A percentile compares a stretch with the other conserved stretches of the same genome.
These are phyloP conservation scores for Cardamine resedifolia DNA, from an alignment of 345 rosid genomes.

Conservation along the genomic window DNA sequence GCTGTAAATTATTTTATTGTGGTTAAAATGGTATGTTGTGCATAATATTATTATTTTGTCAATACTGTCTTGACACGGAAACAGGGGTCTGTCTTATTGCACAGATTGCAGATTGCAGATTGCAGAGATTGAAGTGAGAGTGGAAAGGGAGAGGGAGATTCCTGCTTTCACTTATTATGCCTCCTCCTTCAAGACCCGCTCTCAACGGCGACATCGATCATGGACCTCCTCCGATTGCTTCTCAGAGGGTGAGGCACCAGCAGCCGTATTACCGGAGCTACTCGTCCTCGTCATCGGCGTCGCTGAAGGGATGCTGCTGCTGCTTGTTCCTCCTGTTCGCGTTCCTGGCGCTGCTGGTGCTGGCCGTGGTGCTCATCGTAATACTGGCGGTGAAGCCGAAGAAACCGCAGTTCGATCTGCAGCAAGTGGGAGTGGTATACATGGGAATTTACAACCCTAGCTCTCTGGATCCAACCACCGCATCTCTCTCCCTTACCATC, in stretches of 20 bases:
- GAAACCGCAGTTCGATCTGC: conserved; percentile 98
- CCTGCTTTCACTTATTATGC: conserved; percentile 23
- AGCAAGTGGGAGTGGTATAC: conserved; percentile 87
- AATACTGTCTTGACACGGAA: conserved; percentile 26
- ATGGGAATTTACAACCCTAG: conserved; percentile 63
- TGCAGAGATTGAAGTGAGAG: conserved; percentile 19
- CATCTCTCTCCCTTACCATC: conserved; percentile 72
- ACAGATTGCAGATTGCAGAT: conserved; percentile 13
- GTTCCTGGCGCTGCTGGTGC: conserved; percentile 68
- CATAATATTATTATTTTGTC: conserved; percentile 15
- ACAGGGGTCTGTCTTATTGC: conserved; percentile 2
- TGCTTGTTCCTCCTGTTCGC: conserved; percentile 89
- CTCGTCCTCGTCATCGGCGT: conserved; percentile 71
- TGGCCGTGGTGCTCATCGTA: conserved; percentile 70
- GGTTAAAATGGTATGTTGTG: conserved; percentile 18
- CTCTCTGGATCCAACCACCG: conserved; percentile 50
- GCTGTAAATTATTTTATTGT: not conserved
- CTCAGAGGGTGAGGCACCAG: conserved; percentile 34
- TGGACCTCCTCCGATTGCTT: conserved; percentile 16
- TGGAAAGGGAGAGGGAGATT: conserved; percentile 31
- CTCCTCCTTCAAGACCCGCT: conserved; percentile 29
- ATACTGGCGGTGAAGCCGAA: conserved; percentile 94
- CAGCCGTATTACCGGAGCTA: conserved; percentile 45
- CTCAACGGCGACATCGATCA: conserved; percentile 29
- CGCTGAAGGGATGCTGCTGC: conserved; percentile 96